These are phyloP conservation scores for Ramaria sp. DNA, from an alignment of 768 basidiomycete species.

Conservation along the genomic window DNA sequence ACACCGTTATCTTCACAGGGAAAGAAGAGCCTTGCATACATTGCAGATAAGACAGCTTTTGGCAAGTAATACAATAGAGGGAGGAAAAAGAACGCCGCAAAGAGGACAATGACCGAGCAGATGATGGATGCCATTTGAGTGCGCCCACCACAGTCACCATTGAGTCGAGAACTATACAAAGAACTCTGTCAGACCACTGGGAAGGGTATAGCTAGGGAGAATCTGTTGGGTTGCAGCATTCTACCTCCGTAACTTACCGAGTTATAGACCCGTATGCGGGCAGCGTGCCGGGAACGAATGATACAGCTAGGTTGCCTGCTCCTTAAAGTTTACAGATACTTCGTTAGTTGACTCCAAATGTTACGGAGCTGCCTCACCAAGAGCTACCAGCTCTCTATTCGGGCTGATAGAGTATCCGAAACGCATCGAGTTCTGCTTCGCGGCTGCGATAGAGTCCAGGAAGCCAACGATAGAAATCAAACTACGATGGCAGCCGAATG, in stretches of 20 bases:
- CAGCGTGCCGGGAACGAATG: conserved; percentile 80
- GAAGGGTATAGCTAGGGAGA: background rate
- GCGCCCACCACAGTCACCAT: conserved; percentile 78
- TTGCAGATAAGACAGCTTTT: conserved; percentile 78
- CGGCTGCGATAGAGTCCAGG: conserved; percentile 89
- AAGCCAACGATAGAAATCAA: conserved; percentile 81
- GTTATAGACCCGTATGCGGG: conserved; percentile 94
- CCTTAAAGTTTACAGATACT: conserved; percentile 21
- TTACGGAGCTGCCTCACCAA: conserved; percentile 31
- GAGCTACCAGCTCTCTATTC: conserved; percentile 90
- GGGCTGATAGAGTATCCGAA: conserved; percentile 86
- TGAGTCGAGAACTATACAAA: conserved; percentile 58
- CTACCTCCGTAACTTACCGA: conserved; percentile 33
- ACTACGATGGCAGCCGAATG: conserved; percentile 22
- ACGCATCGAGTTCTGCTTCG: conserved; percentile 80
- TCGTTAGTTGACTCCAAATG: background rate
- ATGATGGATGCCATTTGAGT: conserved; percentile 85
- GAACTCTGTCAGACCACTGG: background rate
- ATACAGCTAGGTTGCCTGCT: conserved; percentile 65
- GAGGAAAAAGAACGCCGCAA: conserved; percentile 84
- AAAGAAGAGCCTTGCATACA: conserved; percentile 38
- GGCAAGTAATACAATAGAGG: conserved; percentile 81
- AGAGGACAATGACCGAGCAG: conserved; percentile 59
- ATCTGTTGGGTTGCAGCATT: too few species aligned
- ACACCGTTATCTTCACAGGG: background rate